Percentiles rank a stretch among this genome's conserved stretches.
phyloP scores from a whole-genome alignment of 441 rosid species.

The Arabidopsis hybrid region DNA sequence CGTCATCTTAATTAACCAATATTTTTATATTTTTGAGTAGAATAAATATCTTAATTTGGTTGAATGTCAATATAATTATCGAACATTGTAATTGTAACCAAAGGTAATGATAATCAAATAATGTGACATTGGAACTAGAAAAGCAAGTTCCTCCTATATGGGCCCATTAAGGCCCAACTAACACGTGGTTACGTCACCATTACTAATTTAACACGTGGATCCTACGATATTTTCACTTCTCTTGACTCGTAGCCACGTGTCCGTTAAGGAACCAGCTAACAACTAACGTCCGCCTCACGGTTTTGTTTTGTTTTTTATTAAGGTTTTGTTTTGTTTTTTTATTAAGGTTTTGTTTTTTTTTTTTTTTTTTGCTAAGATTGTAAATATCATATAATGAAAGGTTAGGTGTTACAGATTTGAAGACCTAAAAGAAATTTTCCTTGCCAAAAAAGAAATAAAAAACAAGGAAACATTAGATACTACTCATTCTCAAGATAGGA shows the following conservation, averaged over 20 bases:
- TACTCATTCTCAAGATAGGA: too few relatives aligned
- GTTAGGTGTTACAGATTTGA: too few relatives aligned
- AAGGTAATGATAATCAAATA: conserved; percentile 1
- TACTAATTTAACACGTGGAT: conserved; percentile 26
- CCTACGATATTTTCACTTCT: conserved; percentile 10
- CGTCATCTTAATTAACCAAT: neutral
- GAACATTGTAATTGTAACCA: conserved; percentile 5
- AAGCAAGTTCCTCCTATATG: neutral
- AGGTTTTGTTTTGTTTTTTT: too few relatives aligned
- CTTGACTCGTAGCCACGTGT: conserved; percentile 44
- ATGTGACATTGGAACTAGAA: conserved; percentile 20
- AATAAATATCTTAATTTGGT: conserved; percentile 14
- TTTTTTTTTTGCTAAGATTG: neutral
- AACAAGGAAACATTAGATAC: too few relatives aligned
- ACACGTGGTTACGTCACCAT: conserved; percentile 33
- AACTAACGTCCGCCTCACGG: conserved; percentile 31
- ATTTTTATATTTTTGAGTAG: neutral
- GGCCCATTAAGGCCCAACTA: conserved; percentile 37
- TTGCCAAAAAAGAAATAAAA: too few relatives aligned
- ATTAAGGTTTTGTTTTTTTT: too few relatives aligned
- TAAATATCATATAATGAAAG: too few relatives aligned
- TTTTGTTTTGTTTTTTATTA: neutral
- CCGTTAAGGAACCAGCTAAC: conserved; percentile 19
- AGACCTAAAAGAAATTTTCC: too few relatives aligned
- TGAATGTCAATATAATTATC: conserved; percentile 4